These are phyloP conservation scores for Ceratocystis smalleyi DNA, from an alignment of 2,329 filamentous ascomycete genomes.

Conservation along the genomic window DNA sequence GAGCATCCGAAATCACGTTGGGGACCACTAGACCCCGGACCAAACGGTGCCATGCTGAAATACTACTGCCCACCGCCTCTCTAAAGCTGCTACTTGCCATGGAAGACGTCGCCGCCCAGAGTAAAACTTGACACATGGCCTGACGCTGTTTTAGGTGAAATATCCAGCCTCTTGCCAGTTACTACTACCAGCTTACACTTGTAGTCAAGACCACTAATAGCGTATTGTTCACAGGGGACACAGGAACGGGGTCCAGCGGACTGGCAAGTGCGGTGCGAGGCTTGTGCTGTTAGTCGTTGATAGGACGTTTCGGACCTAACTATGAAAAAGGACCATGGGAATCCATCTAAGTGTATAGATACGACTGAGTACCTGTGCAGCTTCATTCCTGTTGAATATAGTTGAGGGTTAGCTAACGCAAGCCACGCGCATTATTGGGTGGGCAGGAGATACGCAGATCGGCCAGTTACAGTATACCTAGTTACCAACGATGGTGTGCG, in stretches of 20 bases:
- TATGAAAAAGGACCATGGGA: not conserved
- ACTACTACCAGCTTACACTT: conserved; percentile 65
- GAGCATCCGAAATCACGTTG: conserved; percentile 40
- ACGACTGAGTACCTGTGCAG: conserved; percentile 56
- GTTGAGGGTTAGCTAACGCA: conserved; percentile 56
- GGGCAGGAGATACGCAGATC: conserved; percentile 41
- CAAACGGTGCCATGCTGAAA: conserved; percentile 56
- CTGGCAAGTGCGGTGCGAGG: conserved; percentile 50
- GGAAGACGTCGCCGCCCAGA: conserved; percentile 65
- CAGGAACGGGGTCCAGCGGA: conserved; percentile 49
- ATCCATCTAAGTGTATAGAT: conserved; percentile 29
- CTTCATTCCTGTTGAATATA: conserved; percentile 56
- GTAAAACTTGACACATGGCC: conserved; percentile 60
- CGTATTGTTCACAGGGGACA: conserved; percentile 49
- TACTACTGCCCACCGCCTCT: conserved; percentile 55
- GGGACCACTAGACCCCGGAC: conserved; percentile 51
- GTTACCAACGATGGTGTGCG: conserved; percentile 47
- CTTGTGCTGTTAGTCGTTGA: conserved; percentile 38
- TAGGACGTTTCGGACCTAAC: not conserved
- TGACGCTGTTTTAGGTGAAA: conserved; percentile 50
- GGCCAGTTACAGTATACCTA: conserved; percentile 46
- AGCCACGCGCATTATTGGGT: conserved; percentile 45
- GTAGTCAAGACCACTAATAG: conserved; percentile 50
- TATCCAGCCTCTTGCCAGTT: conserved; percentile 51
- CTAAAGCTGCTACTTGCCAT: conserved; percentile 60